Evolutionary conservation across 129 eudicot species (phyloP), one percentile per base, ranked within the genome.

Genomic region (sunflower (Helianthus annuus)): DNA sequence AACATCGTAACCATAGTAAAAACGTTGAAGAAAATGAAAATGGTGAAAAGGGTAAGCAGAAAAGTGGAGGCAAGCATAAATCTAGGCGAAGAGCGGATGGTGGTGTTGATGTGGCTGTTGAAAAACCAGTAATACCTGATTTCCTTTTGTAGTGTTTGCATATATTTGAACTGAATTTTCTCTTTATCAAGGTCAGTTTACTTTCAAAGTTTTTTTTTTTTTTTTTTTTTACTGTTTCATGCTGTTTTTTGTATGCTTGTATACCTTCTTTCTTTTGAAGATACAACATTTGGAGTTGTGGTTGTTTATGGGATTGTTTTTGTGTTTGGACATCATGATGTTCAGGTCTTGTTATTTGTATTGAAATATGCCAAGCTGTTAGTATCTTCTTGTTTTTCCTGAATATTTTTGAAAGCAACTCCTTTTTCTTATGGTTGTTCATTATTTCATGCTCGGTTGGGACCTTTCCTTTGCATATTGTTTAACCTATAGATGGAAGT

Each of bases 121-220:
- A 85, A 72, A 79, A 95, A 38, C 86, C 83, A 65, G 88, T 85
- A 49, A 87, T 92, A 60, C 98, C 98, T 36, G 98, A 92, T 84
- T 89, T 89, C 55, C 96, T 89, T 51, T 81, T 93, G 74, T 93
- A 87, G 89, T 68, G 69, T 68, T 48, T 78, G 42, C 57, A 6
- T 75, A 54, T 15, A 7, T 62, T 63, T 36, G 48, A 19, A 62
- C 38, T 74, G 64, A 51, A 55, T 66, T 56, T 27, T 55, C 27
- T 7, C 16, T 19, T 19, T 39, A 61, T 11, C 60, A 70, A 76
- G 75, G 81, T 62, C 66, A 77, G 81, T 70, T 77, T 77, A 60
- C 22, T 39, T 68, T 70, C 49, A 4, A 68, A 69, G 62, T 68
- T 58, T 19, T 19, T 19, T 19, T 19, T 19, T 19, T 19, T 19